phyloP scores from a whole-genome alignment of 1,284 basidiomycete genomes.

The Pyrrhoderma noxium region DNA sequence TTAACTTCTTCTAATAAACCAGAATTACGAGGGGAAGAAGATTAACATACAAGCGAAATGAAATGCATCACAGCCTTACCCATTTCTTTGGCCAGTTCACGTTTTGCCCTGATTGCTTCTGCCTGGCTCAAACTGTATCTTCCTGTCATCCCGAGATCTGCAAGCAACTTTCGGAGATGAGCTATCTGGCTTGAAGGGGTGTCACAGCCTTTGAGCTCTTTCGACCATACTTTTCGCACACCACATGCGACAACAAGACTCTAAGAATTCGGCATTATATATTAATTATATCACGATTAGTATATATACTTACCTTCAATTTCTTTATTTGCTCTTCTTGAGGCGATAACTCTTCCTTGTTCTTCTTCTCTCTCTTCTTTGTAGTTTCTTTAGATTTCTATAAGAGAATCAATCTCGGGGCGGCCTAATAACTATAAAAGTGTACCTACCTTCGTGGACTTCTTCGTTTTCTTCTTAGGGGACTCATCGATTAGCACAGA shows the following conservation, averaged over 20 bases:
- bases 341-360: conserved; percentile 11
- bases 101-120: conserved; percentile 56
- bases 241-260: conserved; percentile 72
- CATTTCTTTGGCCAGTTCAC: conserved; percentile 75
- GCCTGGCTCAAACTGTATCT: conserved; percentile 76
- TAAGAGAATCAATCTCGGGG: no score
- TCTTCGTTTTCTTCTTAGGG: conserved; percentile 34
- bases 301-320: conserved; percentile 13
- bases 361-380: conserved; percentile 13
- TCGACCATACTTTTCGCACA: conserved; percentile 74
- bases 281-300: background rate
- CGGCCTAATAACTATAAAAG: no score
- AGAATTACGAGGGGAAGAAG: conserved; percentile 7
- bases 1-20: conserved; percentile 52
- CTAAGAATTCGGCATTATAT: conserved; percentile 28
- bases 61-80: conserved; percentile 36
- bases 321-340: conserved; percentile 18
- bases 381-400: conserved; percentile 3
- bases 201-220: conserved; percentile 60
- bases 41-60: background rate
- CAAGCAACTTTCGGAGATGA: conserved; percentile 56
- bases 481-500: conserved; percentile 54
- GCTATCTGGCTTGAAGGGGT: conserved; percentile 57
- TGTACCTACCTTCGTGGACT: conserved; percentile 15
- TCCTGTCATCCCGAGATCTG: conserved; percentile 73